These are phyloP conservation scores for Aspergillus leporis DNA, from an alignment of 495 filamentous ascomycete genomes.

Conservation along the genomic window DNA sequence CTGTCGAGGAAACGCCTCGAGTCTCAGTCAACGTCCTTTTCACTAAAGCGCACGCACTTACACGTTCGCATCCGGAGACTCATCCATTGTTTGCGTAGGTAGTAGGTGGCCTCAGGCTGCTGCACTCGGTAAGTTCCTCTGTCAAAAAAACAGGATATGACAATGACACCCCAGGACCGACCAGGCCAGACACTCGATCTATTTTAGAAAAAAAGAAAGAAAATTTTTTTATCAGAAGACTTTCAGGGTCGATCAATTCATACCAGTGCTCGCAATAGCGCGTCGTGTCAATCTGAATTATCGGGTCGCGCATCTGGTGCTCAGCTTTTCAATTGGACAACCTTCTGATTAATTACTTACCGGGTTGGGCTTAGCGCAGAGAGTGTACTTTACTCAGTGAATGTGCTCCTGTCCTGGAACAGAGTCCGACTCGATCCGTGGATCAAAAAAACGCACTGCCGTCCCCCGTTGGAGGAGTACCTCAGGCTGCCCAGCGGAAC, in stretches of 20 bases:
- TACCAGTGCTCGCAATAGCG: constrained; percentile 6
- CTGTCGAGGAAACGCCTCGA: not conserved
- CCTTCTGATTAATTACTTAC: not conserved
- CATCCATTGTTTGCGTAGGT: constrained; percentile 5
- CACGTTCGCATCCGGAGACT: constrained; percentile 8
- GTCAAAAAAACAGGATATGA: not conserved
- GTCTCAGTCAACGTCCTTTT: not conserved
- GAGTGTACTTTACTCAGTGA: not conserved
- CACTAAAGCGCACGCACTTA: not conserved
- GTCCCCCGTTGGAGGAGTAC: not conserved
- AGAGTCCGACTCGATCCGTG: constrained; percentile 12
- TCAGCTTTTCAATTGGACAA: not conserved
- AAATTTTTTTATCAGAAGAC: not conserved
- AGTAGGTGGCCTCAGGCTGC: not conserved
- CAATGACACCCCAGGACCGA: not conserved
- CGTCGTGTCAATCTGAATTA: constrained; percentile 10
- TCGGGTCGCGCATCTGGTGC: constrained; percentile 6
- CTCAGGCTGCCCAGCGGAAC: not conserved
- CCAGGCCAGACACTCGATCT: not conserved
- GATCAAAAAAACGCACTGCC: constrained; percentile 4
- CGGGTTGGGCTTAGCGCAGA: not conserved
- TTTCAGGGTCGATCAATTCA: constrained; percentile 1
- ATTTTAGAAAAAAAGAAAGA: not conserved
- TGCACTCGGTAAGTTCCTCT: constrained; percentile 1
- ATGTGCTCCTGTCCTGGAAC: constrained; percentile 8